Conservation (phyloP, 192 early-diverging fungal species). For the Coemansia umbellata region DNA sequence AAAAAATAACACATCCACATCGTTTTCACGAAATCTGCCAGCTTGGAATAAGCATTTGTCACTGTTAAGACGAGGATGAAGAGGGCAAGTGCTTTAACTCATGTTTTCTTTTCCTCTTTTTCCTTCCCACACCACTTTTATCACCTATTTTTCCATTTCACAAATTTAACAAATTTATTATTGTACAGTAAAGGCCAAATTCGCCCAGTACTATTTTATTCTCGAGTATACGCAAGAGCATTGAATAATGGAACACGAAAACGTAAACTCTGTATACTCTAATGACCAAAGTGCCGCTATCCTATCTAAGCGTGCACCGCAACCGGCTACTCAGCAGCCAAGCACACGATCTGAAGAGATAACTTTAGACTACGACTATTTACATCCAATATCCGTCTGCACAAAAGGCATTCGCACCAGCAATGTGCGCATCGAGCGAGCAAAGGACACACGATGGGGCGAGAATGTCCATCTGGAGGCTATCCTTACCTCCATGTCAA, state of each 20-base stretch:
- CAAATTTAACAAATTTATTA: too few species aligned
- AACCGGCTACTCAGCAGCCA: constrained; percentile 11
- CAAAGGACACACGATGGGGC: constrained; percentile 11
- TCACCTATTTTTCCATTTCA: too few species aligned
- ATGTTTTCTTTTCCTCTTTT: background rate
- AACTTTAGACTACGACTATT: constrained; percentile 21
- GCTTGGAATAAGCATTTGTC: too few species aligned
- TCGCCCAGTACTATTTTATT: too few species aligned
- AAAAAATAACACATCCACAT: too few species aligned
- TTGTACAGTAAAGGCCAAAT: too few species aligned
- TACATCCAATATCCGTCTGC: constrained; percentile 12
- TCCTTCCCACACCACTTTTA: background rate
- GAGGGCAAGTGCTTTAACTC: too few species aligned
- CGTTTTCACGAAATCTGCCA: too few species aligned
- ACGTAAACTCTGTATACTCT: too few species aligned
- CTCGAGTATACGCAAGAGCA: too few species aligned
- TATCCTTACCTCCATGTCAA: constrained; percentile 27
- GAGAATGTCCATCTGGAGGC: constrained; percentile 20
- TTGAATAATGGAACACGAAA: too few species aligned
- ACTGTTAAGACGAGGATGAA: too few species aligned
- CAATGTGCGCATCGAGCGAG: constrained; percentile 32
- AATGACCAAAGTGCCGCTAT: background rate
- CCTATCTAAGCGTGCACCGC: background rate
- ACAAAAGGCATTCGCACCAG: constrained; percentile 35
- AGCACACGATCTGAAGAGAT: constrained; percentile 27